Evolutionary conservation across 495 filamentous ascomycete species (phyloP).

Genomic region (Neurospora sp.): DNA sequence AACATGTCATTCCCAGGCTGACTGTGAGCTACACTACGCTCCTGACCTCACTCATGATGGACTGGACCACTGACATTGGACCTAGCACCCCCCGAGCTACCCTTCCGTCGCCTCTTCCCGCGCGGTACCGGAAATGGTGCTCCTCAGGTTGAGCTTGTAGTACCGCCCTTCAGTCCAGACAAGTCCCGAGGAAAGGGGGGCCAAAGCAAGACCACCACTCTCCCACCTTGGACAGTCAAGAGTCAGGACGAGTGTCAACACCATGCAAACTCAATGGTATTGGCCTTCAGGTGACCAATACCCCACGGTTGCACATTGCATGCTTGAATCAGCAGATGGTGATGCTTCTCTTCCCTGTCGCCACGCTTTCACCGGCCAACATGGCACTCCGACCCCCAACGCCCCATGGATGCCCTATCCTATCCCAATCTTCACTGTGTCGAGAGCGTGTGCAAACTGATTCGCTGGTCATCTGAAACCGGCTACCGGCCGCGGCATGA

Average conservation of each 20-base stretch:
- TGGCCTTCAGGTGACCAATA: neutral
- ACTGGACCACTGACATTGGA: neutral
- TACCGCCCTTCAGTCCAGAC: neutral
- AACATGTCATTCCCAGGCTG: neutral
- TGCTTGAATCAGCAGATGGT: neutral
- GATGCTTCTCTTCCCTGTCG: constrained; percentile 12
- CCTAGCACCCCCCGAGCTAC: neutral
- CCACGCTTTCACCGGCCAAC: constrained; percentile 11
- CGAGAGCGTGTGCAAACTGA: neutral
- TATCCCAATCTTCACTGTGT: neutral
- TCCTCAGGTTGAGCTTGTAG: neutral
- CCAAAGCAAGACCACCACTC: neutral
- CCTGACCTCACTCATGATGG: neutral
- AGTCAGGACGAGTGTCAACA: neutral
- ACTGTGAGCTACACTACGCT: neutral
- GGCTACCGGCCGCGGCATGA: constrained; percentile 11
- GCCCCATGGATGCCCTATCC: neutral
- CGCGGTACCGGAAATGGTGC: constrained; percentile 11
- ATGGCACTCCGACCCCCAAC: neutral
- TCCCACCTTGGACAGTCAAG: neutral
- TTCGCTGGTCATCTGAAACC: constrained; percentile 10
- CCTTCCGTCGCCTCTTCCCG: constrained; percentile 18
- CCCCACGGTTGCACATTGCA: neutral
- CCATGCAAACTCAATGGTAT: neutral
- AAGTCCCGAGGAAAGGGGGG: neutral